phyloP scores from a whole-genome alignment of 768 basidiomycete genomes.

The Crassisporium funariophilum region DNA sequence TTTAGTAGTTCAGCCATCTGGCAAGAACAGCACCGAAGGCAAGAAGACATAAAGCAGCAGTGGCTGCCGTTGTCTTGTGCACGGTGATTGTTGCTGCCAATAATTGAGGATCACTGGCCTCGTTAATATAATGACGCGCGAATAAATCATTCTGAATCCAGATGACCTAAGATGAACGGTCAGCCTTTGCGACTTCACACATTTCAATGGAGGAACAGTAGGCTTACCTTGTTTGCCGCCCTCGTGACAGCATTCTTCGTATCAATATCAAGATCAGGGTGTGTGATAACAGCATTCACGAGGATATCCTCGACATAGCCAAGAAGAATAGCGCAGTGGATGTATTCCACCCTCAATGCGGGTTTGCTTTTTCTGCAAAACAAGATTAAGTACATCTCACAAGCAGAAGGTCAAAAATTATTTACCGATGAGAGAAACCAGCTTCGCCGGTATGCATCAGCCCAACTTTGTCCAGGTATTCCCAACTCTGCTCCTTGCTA shows the following conservation, averaged over 20 bases:
- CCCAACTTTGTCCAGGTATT: constrained; percentile 49
- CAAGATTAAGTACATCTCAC: not conserved
- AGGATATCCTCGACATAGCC: constrained; percentile 50
- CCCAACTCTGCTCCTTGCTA: constrained; percentile 41
- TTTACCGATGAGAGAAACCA: constrained; percentile 45
- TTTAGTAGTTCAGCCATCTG: too few species aligned
- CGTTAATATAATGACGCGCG: constrained; percentile 43
- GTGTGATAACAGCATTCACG: constrained; percentile 40
- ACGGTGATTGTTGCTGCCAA: not conserved
- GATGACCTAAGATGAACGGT: constrained; percentile 40
- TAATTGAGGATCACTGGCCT: constrained; percentile 12
- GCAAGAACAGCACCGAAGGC: constrained; percentile 4
- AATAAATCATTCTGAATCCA: constrained; percentile 56
- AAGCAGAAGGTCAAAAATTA: constrained; percentile 1
- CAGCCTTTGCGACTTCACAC: not conserved
- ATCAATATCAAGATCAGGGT: constrained; percentile 36
- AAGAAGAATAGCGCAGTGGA: constrained; percentile 42
- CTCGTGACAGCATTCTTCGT: constrained; percentile 44
- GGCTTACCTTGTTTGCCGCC: constrained; percentile 46
- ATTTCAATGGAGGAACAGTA: not conserved
- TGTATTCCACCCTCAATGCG: constrained; percentile 38
- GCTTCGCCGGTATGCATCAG: constrained; percentile 50
- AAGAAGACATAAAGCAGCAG: constrained; percentile 5
- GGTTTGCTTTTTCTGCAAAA: constrained; percentile 26
- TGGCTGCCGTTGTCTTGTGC: not conserved